Conservation (phyloP, 179 eudicot genomes). For the Silene coronaria region DNA sequence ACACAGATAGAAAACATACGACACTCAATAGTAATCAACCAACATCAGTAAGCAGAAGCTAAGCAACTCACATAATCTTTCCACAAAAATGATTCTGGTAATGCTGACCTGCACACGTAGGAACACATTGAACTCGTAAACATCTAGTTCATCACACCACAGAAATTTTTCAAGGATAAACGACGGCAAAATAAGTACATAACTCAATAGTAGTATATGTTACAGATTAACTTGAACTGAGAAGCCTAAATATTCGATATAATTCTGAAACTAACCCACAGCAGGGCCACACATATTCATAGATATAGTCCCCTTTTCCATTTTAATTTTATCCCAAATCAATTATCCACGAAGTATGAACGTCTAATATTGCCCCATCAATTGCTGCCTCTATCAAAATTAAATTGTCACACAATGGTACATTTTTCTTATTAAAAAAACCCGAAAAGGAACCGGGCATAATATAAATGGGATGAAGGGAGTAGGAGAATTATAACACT, state of each 20-base stretch:
- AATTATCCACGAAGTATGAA: background rate
- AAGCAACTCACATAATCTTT: slow-evolving; percentile 66
- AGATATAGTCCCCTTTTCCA: background rate
- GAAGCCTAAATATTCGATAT: background rate
- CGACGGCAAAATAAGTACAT: background rate
- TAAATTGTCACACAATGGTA: too few species aligned
- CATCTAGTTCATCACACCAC: too few species aligned
- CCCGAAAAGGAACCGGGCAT: background rate
- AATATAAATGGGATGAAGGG: background rate
- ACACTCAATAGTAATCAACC: background rate
- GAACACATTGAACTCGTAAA: too few species aligned
- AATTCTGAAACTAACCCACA: background rate
- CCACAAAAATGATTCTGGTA: slow-evolving; percentile 64
- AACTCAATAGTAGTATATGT: background rate
- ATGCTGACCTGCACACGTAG: slow-evolving; percentile 36
- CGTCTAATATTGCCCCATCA: too few species aligned
- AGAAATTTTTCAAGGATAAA: too few species aligned
- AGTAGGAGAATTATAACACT: background rate
- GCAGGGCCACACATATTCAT: too few species aligned
- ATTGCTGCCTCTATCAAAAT: too few species aligned
- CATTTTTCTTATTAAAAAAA: too few species aligned
- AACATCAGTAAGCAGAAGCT: background rate
- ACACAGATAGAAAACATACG: too few species aligned
- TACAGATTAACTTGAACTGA: background rate
- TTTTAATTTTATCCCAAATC: background rate